Conservation (phyloP, 257 asterid genomes). For the Galeopsis tetrahit region DNA sequence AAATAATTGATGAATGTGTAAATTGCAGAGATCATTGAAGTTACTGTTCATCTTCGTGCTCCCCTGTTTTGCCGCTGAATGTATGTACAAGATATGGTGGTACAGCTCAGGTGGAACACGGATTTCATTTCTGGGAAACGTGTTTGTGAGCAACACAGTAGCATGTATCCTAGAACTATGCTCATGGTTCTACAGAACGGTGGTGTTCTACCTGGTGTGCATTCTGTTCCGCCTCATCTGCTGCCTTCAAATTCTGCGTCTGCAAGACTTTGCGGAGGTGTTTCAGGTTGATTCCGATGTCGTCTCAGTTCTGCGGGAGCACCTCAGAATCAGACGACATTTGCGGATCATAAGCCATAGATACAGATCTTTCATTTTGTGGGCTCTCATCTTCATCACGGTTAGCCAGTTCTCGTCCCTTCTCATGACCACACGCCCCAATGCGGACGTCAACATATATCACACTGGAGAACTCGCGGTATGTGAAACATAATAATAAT, state of each 20-base stretch:
- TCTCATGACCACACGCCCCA: slow-evolving; percentile 68
- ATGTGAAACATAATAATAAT: neutral
- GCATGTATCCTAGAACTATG: slow-evolving; percentile 54
- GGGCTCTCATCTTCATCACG: slow-evolving; percentile 65
- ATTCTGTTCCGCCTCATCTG: slow-evolving; percentile 75
- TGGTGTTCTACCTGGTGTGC: slow-evolving; percentile 58
- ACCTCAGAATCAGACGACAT: slow-evolving; percentile 78
- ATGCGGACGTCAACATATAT: slow-evolving; percentile 60
- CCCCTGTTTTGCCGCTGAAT: slow-evolving; percentile 56
- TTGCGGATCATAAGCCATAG: slow-evolving; percentile 81
- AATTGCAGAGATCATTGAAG: slow-evolving; percentile 53
- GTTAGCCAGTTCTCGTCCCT: slow-evolving; percentile 81
- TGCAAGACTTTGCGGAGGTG: slow-evolving; percentile 79
- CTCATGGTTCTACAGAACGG: slow-evolving; percentile 65
- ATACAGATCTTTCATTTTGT: slow-evolving; percentile 66
- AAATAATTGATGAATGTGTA: neutral
- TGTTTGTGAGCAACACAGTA: slow-evolving; percentile 45
- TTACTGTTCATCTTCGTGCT: slow-evolving; percentile 55
- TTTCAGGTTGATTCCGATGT: slow-evolving; percentile 74
- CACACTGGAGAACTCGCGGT: slow-evolving; percentile 91
- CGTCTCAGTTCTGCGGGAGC: slow-evolving; percentile 70
- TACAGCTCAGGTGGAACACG: slow-evolving; percentile 55
- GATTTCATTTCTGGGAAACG: slow-evolving; percentile 54
- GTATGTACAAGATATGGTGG: slow-evolving; percentile 72
- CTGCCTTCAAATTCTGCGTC: slow-evolving; percentile 84